A percentile compares a stretch with the other conserved stretches of the same genome.
phyloP scores from a whole-genome alignment of 2,329 filamentous ascomycete species.

The Ilyonectria mors-panacis region DNA sequence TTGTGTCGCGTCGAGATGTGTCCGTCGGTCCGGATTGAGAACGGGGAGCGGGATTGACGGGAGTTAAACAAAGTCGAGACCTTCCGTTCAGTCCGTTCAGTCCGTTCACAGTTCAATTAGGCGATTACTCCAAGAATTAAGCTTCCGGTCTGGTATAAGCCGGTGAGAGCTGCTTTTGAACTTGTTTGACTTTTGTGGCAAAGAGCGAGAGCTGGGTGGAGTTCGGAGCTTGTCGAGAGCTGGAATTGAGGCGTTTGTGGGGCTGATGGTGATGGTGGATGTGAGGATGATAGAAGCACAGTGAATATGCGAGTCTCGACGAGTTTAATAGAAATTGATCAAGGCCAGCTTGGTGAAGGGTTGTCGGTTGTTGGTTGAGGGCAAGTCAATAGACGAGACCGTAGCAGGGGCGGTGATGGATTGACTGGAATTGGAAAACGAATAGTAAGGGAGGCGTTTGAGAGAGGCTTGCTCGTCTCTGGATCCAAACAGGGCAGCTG shows the following conservation, averaged over 20 bases:
- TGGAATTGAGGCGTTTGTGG: conserved; percentile 32
- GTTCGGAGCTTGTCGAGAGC: background rate
- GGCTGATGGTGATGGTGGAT: conserved; percentile 19
- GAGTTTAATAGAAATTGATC: conserved; percentile 33
- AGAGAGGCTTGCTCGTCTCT: conserved; percentile 41
- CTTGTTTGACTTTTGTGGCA: conserved; percentile 12
- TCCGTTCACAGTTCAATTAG: conserved; percentile 16
- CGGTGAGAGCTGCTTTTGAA: conserved; percentile 13
- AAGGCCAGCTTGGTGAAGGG: conserved; percentile 47
- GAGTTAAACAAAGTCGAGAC: conserved; percentile 33
- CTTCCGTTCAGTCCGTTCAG: conserved; percentile 27
- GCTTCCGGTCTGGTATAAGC: conserved; percentile 23
- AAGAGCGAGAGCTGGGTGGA: conserved; percentile 11
- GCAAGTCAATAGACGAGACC: conserved; percentile 27
- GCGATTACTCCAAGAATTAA: conserved; percentile 16
- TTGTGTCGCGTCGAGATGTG: conserved; percentile 2
- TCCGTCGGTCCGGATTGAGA: conserved; percentile 27
- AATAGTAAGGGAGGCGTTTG: conserved; percentile 42
- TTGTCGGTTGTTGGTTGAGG: conserved; percentile 34
- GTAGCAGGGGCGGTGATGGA: conserved; percentile 27
- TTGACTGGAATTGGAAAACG: conserved; percentile 43
- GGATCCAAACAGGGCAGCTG: conserved; percentile 20
- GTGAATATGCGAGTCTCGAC: conserved; percentile 1
- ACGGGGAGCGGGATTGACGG: conserved; percentile 6
- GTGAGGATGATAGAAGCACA: background rate